Evolutionary conservation across 1,284 basidiomycete species (phyloP), one percentile per base, ranked within the genome.

Genomic region (Cryptococcus deneoformans): DNA sequence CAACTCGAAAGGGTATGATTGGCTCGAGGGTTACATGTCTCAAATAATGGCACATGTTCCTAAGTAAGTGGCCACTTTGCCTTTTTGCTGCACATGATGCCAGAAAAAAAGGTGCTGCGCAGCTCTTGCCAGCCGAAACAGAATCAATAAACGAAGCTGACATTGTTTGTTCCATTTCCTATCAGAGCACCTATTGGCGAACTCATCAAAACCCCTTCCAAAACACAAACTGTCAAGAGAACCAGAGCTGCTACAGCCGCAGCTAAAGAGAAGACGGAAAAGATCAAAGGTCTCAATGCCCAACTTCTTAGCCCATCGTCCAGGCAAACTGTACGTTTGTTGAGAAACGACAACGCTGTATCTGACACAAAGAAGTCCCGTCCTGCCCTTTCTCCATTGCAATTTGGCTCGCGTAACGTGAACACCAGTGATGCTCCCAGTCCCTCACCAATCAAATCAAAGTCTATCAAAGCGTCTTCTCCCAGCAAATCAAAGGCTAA

Each of bases 201-300:
- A 45, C 61, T 77, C 24, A 72, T 78, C 61, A 78, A 78, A 61
- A 78, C 77, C 0, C 77, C 77, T 10, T 75, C 74, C 34, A 64
- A 70, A 42, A 76, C 74, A 2, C 62, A 68, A 36, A 78, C 75
- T 24, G 65, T 67, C 35, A 77, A 77, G 65, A 77, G 77, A 66
- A 78, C 77, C 0, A 59, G 77, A 46, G 71, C 73, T 2, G 60
- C 58, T 4, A 61, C 67, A 0, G 64, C 68, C 3, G 71, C 72
- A 24, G 67, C 61, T 38, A 72, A 71, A 48, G 69, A 75, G 3
- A 57, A 65, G 44, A 64, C 65, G 2, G 67, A 68, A 10, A 74
- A 67, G 51, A 53, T 74, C 47, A 67, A 63, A 14, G 56, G 56
- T 1, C 47, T 73, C 34, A 76, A 76, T 58, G 58, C 63, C 6